Percentiles rank a stretch among this genome's conserved stretches.
phyloP scores from a whole-genome alignment of 2,329 filamentous ascomycete species.

The Setomelanomma holmii region DNA sequence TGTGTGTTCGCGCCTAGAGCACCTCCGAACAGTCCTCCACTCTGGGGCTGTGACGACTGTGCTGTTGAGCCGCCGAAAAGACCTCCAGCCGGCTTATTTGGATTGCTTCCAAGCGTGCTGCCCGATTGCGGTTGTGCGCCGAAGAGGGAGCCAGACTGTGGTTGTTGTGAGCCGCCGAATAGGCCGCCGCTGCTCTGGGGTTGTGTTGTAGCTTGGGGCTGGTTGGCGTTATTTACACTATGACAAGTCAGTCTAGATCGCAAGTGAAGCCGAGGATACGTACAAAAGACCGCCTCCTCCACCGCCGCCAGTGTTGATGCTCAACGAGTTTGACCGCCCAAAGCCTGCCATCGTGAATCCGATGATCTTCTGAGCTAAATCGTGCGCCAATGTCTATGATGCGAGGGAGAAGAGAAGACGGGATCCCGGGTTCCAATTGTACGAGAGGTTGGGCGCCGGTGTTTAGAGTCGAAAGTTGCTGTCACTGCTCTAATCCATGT shows the following conservation, averaged over 20 bases:
- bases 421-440: too few relatives aligned
- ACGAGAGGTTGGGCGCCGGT: too few relatives aligned
- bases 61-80: conserved; percentile 46
- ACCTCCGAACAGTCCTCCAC: conserved; percentile 35
- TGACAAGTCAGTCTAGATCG: neutral
- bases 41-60: conserved; percentile 9
- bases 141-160: conserved; percentile 22
- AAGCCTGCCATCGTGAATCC: conserved; percentile 49
- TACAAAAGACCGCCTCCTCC: conserved; percentile 58
- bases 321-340: conserved; percentile 59
- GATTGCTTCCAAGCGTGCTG: conserved; percentile 42
- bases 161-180: conserved; percentile 36
- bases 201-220: conserved; percentile 37
- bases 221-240: conserved; percentile 40
- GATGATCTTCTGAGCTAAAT: neutral
- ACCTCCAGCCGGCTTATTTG: conserved; percentile 28
- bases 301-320: conserved; percentile 64
- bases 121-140: conserved; percentile 29
- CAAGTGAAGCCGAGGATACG: conserved; percentile 24
- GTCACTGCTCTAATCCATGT: too few relatives aligned
- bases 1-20: conserved; percentile 38
- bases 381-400: conserved; percentile 2
- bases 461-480: too few relatives aligned
- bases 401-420: neutral
- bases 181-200: conserved; percentile 37